Evolutionary conservation across 352 stramenopile genomes (phyloP).

Genomic region (Pythium aquatile): DNA sequence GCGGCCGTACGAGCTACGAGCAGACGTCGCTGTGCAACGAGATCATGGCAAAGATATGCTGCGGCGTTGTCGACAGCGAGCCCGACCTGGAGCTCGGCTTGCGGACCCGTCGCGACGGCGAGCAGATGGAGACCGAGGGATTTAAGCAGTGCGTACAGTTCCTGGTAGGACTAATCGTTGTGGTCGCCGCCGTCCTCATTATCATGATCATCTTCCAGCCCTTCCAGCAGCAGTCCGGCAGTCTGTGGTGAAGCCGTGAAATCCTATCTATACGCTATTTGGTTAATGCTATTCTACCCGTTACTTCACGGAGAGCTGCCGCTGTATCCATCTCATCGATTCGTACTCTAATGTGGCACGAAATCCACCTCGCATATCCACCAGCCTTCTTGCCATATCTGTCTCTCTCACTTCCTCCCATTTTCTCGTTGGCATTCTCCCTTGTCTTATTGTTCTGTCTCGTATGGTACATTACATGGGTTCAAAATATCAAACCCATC

Average conservation of each 20-base stretch:
- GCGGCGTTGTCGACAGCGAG: slow-evolving; percentile 17
- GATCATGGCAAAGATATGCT: slow-evolving; percentile 24
- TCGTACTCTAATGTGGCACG: too few species aligned
- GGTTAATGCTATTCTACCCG: slow-evolving; percentile 22
- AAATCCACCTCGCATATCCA: too few species aligned
- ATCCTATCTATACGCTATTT: slow-evolving; percentile 21
- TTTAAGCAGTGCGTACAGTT: slow-evolving; percentile 76
- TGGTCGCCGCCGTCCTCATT: slow-evolving; percentile 62
- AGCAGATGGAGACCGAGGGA: slow-evolving; percentile 41
- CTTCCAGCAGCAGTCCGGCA: slow-evolving; percentile 27
- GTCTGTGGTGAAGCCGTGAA: slow-evolving; percentile 19
- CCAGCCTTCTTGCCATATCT: too few species aligned
- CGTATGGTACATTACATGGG: slow-evolving; percentile 6
- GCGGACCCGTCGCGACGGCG: slow-evolving; percentile 25
- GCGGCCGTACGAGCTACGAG: slow-evolving; percentile 10
- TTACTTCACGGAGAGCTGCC: not conserved
- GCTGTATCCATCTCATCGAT: not conserved
- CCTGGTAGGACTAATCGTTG: slow-evolving; percentile 65
- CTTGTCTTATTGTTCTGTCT: slow-evolving; percentile 8
- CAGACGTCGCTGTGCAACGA: slow-evolving; percentile 24
- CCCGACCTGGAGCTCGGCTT: slow-evolving; percentile 54
- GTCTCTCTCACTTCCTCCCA: not conserved
- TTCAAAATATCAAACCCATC: not conserved
- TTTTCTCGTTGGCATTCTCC: not conserved
- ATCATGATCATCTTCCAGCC: slow-evolving; percentile 72